Percentiles rank a stretch among this genome's conserved stretches.
Evolutionary conservation across 2,329 filamentous ascomycete genomes (phyloP).

Genomic region (Amauroascus niger): DNA sequence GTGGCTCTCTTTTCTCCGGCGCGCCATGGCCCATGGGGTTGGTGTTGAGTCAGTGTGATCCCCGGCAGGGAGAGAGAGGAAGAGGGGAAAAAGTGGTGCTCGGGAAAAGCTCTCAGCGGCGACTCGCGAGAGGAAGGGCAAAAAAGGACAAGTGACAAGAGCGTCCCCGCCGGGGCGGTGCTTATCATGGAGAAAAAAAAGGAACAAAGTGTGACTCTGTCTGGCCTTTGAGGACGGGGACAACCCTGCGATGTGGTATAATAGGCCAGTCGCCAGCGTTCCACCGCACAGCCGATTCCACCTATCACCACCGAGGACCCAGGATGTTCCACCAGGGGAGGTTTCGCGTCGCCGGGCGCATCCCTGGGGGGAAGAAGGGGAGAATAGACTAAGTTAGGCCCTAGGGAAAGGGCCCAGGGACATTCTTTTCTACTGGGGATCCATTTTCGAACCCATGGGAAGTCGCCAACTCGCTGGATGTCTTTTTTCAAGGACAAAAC

Average conservation of each 20-base stretch:
- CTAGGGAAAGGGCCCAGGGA: no score
- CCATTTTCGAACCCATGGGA: no score
- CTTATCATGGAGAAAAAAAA: no score
- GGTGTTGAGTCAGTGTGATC: no score
- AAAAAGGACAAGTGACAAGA: no score
- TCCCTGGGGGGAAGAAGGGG: no score
- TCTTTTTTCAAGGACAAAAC: background rate
- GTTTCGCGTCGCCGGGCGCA: slow-evolving; percentile 1
- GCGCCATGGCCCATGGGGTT: background rate
- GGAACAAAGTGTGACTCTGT: background rate
- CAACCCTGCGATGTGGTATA: slow-evolving; percentile 14
- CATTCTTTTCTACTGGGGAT: background rate
- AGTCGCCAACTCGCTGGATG: background rate
- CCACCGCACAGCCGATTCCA: slow-evolving; percentile 3
- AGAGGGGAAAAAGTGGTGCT: background rate
- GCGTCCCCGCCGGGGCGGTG: no score
- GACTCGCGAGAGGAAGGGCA: no score
- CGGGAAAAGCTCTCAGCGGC: no score
- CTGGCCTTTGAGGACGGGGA: background rate
- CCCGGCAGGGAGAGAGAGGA: background rate
- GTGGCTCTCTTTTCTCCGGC: background rate
- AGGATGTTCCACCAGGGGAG: slow-evolving; percentile 10
- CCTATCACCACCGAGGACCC: slow-evolving; percentile 7
- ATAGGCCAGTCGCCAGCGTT: slow-evolving; percentile 11
- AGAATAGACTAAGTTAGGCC: no score